Conservation (phyloP, 2,329 filamentous ascomycete genomes). For the Sarocladium brachiariae region DNA sequence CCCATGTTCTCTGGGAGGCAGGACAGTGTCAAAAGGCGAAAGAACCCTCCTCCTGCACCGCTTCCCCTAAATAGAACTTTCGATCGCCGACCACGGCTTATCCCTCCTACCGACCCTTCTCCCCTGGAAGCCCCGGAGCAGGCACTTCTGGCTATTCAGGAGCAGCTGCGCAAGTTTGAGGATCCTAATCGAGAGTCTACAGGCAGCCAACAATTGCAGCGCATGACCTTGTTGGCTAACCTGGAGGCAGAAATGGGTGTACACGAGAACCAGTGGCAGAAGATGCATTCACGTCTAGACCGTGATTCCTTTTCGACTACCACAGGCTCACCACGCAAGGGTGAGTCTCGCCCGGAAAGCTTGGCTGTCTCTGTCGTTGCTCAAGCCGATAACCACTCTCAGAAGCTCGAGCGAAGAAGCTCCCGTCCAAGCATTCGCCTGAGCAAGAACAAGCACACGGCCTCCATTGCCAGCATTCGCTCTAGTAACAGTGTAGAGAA, state of each 20-base stretch:
- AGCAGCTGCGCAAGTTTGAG: constrained; percentile 44
- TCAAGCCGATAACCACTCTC: constrained; percentile 1
- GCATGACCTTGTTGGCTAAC: constrained; percentile 46
- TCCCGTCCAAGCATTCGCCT: constrained; percentile 3
- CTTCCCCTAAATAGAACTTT: constrained; percentile 37
- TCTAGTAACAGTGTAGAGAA: neutral
- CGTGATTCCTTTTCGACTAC: constrained; percentile 45
- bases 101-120: constrained; percentile 42
- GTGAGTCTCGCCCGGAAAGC: constrained; percentile 24
- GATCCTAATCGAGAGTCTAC: constrained; percentile 27
- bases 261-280: constrained; percentile 54
- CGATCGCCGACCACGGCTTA: constrained; percentile 27
- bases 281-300: constrained; percentile 34
- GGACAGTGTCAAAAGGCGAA: constrained; percentile 39
- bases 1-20: constrained; percentile 52
- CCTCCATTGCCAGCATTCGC: neutral
- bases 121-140: constrained; percentile 46
- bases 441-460: constrained; percentile 1
- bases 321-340: constrained; percentile 19
- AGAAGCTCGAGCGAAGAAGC: neutral
- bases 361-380: constrained; percentile 8
- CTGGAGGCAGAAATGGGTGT: constrained; percentile 56
- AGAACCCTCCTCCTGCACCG: constrained; percentile 44
- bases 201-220: constrained; percentile 30
- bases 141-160: constrained; percentile 43